Conservation (phyloP, 805 yeast genomes). For the Lipomyces oligophaga region DNA sequence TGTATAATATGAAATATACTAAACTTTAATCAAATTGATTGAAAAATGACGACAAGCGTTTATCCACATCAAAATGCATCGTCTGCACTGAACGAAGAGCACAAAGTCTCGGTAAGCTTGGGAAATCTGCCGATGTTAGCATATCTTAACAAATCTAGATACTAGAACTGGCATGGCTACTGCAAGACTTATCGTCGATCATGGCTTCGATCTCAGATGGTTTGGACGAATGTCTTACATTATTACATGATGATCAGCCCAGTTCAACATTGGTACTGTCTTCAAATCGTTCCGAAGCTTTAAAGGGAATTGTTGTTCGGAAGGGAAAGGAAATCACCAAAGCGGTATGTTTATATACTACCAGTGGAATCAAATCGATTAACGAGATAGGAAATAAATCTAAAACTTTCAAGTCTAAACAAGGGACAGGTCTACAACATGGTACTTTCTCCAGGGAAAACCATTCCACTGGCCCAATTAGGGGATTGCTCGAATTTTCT, state of each 20-base stretch:
- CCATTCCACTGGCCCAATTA: constrained; percentile 20
- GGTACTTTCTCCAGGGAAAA: constrained; percentile 17
- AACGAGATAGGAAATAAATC: constrained; percentile 17
- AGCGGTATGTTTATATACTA: constrained; percentile 21
- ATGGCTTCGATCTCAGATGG: constrained; percentile 22
- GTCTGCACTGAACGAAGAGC: constrained; percentile 26
- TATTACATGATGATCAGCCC: constrained; percentile 24
- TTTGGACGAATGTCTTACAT: constrained; percentile 21
- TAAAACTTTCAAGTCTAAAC: constrained; percentile 23
- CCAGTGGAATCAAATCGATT: background rate
- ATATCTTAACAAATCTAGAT: constrained; percentile 4
- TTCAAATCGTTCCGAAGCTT: constrained; percentile 28
- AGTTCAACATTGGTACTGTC: constrained; percentile 29
- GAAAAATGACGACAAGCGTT: constrained; percentile 23
- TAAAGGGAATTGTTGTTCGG: constrained; percentile 28
- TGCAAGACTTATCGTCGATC: constrained; percentile 19
- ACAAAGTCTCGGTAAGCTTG: constrained; percentile 23
- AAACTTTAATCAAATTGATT: no score
- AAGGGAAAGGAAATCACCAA: constrained; percentile 23
- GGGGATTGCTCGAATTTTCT: constrained; percentile 24
- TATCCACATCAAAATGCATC: constrained; percentile 21
- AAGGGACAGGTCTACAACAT: constrained; percentile 17
- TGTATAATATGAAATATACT: no score
- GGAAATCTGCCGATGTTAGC: no score
- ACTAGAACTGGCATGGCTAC: constrained; percentile 28